phyloP scores from a whole-genome alignment of 345 rosid species.

The Eucalyptus sp. region DNA sequence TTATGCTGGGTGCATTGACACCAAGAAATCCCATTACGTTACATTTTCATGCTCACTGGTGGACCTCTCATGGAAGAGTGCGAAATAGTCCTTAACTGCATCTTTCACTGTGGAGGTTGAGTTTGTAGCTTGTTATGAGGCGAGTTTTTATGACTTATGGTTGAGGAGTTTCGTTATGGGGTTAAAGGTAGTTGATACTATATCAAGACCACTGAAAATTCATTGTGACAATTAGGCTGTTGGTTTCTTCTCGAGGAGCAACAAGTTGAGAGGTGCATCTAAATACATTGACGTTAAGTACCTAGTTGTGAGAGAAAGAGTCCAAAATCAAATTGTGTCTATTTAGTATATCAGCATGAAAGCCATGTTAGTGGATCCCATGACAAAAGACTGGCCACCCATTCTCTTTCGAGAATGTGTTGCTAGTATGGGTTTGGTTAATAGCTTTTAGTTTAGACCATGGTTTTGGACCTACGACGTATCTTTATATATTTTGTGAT shows the following conservation, averaged over 20 bases:
- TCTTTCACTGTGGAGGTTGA: background rate
- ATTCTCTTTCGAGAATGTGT: background rate
- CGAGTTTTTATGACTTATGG: background rate
- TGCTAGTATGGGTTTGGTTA: background rate
- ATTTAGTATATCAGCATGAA: background rate
- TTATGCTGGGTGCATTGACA: background rate
- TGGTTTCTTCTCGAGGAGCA: background rate
- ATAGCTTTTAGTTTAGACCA: background rate
- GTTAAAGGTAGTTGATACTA: background rate
- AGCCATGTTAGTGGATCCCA: background rate
- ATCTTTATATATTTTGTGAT: background rate
- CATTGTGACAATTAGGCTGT: background rate
- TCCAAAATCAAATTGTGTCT: background rate
- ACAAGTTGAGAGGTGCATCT: background rate
- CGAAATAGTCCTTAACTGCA: background rate
- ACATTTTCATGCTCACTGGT: background rate
- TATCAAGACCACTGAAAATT: background rate
- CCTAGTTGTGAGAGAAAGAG: background rate
- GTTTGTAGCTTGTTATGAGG: background rate
- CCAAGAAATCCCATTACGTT: background rate
- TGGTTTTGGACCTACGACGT: background rate
- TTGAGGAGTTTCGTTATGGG: background rate
- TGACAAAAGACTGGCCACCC: background rate
- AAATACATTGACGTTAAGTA: background rate
- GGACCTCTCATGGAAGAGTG: background rate